Conservation (phyloP, 176 grass and related monocot species). For the Guadua angustifolia region DNA sequence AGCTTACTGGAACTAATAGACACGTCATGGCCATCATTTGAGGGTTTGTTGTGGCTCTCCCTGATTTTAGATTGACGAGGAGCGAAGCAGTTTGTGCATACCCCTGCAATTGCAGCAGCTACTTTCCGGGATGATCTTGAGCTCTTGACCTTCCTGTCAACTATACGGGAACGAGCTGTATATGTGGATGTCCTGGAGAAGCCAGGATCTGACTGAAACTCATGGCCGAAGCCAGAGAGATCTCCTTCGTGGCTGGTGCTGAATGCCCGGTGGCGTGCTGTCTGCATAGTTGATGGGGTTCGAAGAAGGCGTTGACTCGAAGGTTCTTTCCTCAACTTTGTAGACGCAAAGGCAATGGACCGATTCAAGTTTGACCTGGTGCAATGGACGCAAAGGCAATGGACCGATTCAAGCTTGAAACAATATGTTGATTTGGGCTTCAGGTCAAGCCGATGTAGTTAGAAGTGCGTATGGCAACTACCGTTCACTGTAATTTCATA, state of each 20-base stretch:
- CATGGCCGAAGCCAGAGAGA: constrained; percentile 32
- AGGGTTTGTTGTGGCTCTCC: constrained; percentile 37
- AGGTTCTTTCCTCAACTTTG: constrained; percentile 31
- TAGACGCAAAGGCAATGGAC: constrained; percentile 33
- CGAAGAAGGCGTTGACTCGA: constrained; percentile 3
- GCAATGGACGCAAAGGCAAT: not conserved
- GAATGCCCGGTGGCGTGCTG: constrained; percentile 34
- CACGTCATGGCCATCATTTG: constrained; percentile 42
- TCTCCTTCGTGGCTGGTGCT: constrained; percentile 37
- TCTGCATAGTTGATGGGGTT: constrained; percentile 48
- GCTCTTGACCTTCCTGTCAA: constrained; percentile 20
- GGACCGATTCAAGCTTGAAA: constrained; percentile 56
- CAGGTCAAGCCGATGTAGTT: constrained; percentile 26
- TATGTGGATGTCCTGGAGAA: constrained; percentile 58
- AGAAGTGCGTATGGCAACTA: constrained; percentile 23
- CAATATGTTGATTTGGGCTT: constrained; percentile 22
- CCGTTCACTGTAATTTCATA: constrained; percentile 32
- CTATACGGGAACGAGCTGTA: constrained; percentile 33
- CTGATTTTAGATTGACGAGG: constrained; percentile 23
- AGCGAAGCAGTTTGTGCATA: constrained; percentile 50
- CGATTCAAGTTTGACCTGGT: constrained; percentile 50
- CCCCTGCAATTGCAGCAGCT: constrained; percentile 38
- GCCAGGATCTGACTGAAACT: constrained; percentile 53
- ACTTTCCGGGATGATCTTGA: constrained; percentile 40
- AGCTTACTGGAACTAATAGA: constrained; percentile 61